Conservation (phyloP, 1,284 basidiomycete genomes). For the Exobasidium cylindrosporum region DNA sequence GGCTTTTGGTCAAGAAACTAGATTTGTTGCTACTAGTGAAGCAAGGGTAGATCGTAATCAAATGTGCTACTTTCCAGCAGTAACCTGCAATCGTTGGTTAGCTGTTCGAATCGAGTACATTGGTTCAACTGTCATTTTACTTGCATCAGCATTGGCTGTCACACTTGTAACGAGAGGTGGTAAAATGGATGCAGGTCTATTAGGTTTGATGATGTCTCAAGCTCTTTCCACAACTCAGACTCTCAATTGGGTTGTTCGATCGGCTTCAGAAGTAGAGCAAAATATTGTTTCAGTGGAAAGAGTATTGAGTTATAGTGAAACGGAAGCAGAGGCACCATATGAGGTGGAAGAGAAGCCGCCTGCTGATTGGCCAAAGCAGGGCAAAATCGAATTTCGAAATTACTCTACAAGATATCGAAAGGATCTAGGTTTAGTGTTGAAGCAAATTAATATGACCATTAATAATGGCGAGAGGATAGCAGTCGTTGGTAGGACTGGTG, state of each 20-base stretch:
- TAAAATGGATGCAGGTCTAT: constrained; percentile 77
- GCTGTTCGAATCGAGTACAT: constrained; percentile 66
- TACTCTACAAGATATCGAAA: constrained; percentile 81
- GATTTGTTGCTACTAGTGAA: constrained; percentile 77
- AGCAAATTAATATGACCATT: constrained; percentile 66
- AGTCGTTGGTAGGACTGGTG: constrained; percentile 73
- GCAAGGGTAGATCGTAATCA: constrained; percentile 79
- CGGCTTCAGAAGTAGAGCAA: constrained; percentile 82
- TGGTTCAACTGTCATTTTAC: constrained; percentile 75
- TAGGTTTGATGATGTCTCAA: constrained; percentile 78
- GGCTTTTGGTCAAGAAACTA: constrained; percentile 57
- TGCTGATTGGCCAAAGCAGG: constrained; percentile 71
- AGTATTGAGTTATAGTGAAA: constrained; percentile 65
- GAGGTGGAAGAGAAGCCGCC: constrained; percentile 33
- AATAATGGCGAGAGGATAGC: constrained; percentile 72
- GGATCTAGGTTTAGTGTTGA: constrained; percentile 74
- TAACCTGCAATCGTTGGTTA: constrained; percentile 73
- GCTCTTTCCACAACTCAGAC: constrained; percentile 64
- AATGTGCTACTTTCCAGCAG: constrained; percentile 67
- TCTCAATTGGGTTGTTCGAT: constrained; percentile 75
- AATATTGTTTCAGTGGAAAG: constrained; percentile 76
- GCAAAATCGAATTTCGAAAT: constrained; percentile 72
- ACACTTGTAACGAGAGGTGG: constrained; percentile 59
- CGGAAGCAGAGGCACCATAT: constrained; percentile 68
- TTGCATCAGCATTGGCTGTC: constrained; percentile 70